These are phyloP conservation scores for Neurospora sp. DNA, from an alignment of 495 filamentous ascomycete genomes.

Conservation along the genomic window DNA sequence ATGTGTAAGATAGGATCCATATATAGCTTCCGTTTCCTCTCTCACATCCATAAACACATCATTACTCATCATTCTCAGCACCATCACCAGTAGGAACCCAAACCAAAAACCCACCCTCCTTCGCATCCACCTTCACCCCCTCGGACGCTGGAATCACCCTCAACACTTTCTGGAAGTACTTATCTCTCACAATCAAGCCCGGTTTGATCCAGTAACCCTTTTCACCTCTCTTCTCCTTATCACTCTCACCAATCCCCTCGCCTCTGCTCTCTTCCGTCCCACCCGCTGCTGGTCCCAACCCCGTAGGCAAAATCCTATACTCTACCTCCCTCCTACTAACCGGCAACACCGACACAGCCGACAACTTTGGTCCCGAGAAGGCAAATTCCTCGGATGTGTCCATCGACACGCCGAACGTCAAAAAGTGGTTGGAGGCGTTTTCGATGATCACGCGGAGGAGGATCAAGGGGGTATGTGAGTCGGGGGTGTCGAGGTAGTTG, in stretches of 20 bases:
- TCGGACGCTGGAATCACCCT: conserved; percentile 55
- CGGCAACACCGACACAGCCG: conserved; percentile 66
- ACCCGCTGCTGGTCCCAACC: not conserved
- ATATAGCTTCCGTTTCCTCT: too few relatives aligned
- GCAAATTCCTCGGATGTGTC: conserved; percentile 88
- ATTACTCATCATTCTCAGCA: conserved; percentile 9
- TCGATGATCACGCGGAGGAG: conserved; percentile 63
- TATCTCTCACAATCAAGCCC: conserved; percentile 66
- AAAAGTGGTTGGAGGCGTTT: conserved; percentile 87
- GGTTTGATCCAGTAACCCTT: conserved; percentile 60
- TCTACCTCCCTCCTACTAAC: conserved; percentile 58
- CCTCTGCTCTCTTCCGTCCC: not conserved
- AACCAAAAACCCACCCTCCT: conserved; percentile 58
- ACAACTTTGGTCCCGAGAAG: conserved; percentile 80
- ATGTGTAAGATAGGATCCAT: too few relatives aligned
- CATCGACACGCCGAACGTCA: conserved; percentile 87
- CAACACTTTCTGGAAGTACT: conserved; percentile 80
- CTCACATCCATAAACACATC: too few relatives aligned
- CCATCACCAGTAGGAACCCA: conserved; percentile 48
- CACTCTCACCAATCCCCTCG: not conserved
- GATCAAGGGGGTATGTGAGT: conserved; percentile 13
- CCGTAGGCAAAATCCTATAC: conserved; percentile 56
- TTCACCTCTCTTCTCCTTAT: conserved; percentile 8
- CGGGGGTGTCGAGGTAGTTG: conserved; percentile 25
- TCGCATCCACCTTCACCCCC: conserved; percentile 57